Evolutionary conservation across 2,329 filamentous ascomycete species (phyloP).

Genomic region (Gliomastix tumulicola): DNA sequence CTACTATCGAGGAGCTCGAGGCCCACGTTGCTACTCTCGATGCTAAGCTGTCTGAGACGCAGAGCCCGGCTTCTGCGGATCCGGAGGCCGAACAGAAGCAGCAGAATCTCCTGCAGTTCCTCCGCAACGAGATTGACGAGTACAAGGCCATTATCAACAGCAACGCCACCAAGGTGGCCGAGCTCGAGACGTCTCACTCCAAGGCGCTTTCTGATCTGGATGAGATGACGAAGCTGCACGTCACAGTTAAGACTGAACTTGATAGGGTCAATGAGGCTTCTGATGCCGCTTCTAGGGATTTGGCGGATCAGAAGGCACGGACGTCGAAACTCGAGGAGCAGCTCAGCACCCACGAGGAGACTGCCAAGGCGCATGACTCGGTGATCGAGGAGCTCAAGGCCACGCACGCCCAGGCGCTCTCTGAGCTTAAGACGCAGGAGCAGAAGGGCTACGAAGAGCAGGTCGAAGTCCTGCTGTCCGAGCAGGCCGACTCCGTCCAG

Average conservation of each 20-base stretch:
- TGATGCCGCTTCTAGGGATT: slow-evolving; percentile 39
- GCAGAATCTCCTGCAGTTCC: slow-evolving; percentile 47
- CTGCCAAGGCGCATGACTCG: slow-evolving; percentile 47
- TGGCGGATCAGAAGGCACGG: slow-evolving; percentile 37
- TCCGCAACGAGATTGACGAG: slow-evolving; percentile 72
- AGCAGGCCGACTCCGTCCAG: slow-evolving; percentile 50
- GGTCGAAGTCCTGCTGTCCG: slow-evolving; percentile 49
- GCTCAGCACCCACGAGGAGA: slow-evolving; percentile 51
- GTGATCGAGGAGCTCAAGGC: slow-evolving; percentile 40
- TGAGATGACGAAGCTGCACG: slow-evolving; percentile 65
- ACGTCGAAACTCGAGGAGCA: slow-evolving; percentile 49
- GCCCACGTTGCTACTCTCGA: slow-evolving; percentile 45
- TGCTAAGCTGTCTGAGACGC: slow-evolving; percentile 37
- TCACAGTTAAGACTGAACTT: slow-evolving; percentile 58
- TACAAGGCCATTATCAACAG: slow-evolving; percentile 68
- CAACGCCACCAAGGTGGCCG: slow-evolving; percentile 62
- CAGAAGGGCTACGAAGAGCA: slow-evolving; percentile 51
- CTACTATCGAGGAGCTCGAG: slow-evolving; percentile 70
- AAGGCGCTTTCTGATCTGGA: slow-evolving; percentile 62
- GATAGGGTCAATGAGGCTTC: slow-evolving; percentile 57
- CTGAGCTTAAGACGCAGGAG: slow-evolving; percentile 38
- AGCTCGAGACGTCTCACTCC: slow-evolving; percentile 67
- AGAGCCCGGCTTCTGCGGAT: slow-evolving; percentile 28
- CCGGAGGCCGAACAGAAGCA: slow-evolving; percentile 47
- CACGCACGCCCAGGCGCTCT: slow-evolving; percentile 42